Base-by-base conservation (phyloP, 179 eudicot species). In the Nepenthes alata region DNA sequence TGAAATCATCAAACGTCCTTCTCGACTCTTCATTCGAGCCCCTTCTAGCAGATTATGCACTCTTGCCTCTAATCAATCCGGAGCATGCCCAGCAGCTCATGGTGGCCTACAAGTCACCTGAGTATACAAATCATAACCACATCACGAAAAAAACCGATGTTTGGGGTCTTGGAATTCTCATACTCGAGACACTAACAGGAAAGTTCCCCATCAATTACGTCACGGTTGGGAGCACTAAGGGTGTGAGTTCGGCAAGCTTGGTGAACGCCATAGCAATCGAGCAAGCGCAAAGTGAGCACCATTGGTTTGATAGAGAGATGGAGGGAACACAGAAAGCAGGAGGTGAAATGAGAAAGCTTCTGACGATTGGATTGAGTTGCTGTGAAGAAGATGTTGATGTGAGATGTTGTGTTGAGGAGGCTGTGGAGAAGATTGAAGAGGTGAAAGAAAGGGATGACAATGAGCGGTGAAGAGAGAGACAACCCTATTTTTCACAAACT, bases 51-150 rank as follows among this genome's bases (percentile, higher is more conserved):
- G 97, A 91, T 67, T 91, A 91, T 34, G 89, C 83, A 0, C 69
- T 91, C 4, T 57, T 63, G 0, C 94, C 97, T 0, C 60, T 88
- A 9, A 80, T 85, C 67, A 85, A 83, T 81, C 74, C 57, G 57
- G 89, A 90, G 7, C 95, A 90, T 14, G 88, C 95, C 0, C 81
- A 83, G 45, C 85, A 83, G 36, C 77, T 83, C 68, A 87, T 85
- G 97, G 93, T 77, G 5, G 90, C 90, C 41, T 83, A 83, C 69
- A 91, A 87, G 71, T 83, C 97, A 2, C 96, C 96, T 0, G 97
- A 89, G 69, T 82, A 72, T 65, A 70, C 75, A 0, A 75, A 76
- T 35, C 57, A 39, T 41, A 75, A 68, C 67, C 60, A 57, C 5
- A 64, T 76, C 0, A 63, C 87, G 2, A 76, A 80, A 16, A 89